Base-by-base conservation (phyloP, 2,329 filamentous ascomycete genomes). In the Purpureocillium lavendulum region DNA sequence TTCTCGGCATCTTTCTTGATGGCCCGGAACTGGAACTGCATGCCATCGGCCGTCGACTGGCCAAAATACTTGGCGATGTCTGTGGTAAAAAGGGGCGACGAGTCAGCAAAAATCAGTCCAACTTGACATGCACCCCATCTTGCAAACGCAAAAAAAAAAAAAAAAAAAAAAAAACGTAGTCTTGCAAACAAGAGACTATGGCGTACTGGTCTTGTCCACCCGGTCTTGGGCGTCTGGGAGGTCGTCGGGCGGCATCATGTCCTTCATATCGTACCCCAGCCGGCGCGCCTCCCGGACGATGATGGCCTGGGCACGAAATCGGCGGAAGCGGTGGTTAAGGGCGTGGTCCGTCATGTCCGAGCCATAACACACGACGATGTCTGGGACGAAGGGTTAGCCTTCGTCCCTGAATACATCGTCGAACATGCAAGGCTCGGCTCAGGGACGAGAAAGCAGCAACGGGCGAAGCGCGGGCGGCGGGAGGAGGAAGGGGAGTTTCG, bases 21-120 rank as follows among this genome's bases (percentile, higher is more conserved):
- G 17, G 54, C 44, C 1, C 76, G 69, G 50, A 81, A 78, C 49
- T 80, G 75, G 52, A 75, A 81, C 47, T 71, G 67, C n/a, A 80
- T 68, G 8, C 77, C 77, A 15, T 67, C 67, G 1, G 64, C 53
- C 0, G 75, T 81, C 4, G 71, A 76, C 41, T 76, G 73, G 18
- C 75, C 76, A 46, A 76, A 80, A 56, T 73, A 71, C 44, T 69
- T 73, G 43, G 72, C 69, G 37, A 80, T 78, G 33, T 77, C 76
- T 80, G 36, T 10, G n/a, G 14, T n/a, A n/a, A 31, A 7, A 34
- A 6, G 21, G 21, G 21, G 21, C 21, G 10, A 26, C 10, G 6
- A 26, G 21, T 49, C 36, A 52, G 46, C 29, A 30, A 6, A 29
- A 6, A 12, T 30, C 29, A 12, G 29, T 13, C 29, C n/a, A 6